Conservation (phyloP, 2,329 filamentous ascomycete species). For the Zasmidium angulare region DNA sequence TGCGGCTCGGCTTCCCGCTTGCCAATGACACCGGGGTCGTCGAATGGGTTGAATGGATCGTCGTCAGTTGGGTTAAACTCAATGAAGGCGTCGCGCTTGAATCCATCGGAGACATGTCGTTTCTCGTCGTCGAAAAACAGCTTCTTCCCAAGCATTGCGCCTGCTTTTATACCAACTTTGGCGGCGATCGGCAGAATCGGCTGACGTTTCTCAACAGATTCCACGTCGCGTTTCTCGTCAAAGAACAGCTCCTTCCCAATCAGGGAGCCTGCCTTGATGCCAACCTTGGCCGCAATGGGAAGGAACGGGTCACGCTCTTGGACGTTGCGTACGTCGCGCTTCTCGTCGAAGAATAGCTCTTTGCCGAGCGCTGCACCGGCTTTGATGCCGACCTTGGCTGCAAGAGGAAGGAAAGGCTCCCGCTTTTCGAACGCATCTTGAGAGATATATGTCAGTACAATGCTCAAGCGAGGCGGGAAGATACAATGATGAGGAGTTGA, state of each 20-base stretch:
- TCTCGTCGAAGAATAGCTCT: background rate
- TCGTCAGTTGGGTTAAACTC: background rate
- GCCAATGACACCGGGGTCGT: background rate
- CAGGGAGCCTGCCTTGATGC: background rate
- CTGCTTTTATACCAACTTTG: background rate
- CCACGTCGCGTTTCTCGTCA: background rate
- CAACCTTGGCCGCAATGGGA: background rate
- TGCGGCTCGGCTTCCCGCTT: background rate
- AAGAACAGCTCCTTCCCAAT: background rate
- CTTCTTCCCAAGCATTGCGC: background rate
- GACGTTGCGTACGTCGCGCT: background rate
- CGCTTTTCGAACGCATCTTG: background rate
- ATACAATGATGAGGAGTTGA: no score
- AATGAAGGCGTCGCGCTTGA: background rate
- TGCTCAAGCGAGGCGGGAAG: no score
- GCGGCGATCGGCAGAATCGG: background rate
- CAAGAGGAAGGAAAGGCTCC: background rate
- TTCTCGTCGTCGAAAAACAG: background rate
- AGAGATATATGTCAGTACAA: background rate
- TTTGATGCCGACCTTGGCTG: slow-evolving; percentile 1
- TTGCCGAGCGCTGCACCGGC: background rate
- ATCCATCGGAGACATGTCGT: background rate
- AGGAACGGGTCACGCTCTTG: background rate
- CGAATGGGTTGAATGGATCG: slow-evolving; percentile 2
- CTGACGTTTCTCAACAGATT: background rate